Evolutionary conservation across 768 basidiomycete species (phyloP).

Genomic region (Grammothele lineata): DNA sequence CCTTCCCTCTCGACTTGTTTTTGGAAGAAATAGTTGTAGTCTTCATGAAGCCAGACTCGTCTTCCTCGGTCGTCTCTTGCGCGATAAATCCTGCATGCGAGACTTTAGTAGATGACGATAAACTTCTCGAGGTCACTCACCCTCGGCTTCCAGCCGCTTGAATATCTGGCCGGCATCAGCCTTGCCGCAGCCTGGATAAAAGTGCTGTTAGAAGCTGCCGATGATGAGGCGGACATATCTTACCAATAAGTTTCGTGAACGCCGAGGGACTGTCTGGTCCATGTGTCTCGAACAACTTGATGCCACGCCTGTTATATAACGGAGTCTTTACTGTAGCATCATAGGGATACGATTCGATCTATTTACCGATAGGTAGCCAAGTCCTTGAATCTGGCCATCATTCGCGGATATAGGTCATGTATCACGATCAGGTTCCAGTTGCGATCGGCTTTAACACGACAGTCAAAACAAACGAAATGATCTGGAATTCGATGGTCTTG

Average conservation of each 20-base stretch:
- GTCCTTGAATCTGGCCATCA: slow-evolving; percentile 63
- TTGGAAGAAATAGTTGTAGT: slow-evolving; percentile 36
- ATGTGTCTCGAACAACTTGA: slow-evolving; percentile 59
- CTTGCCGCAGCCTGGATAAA: slow-evolving; percentile 44
- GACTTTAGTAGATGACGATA: background rate
- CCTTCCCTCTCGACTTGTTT: slow-evolving; percentile 23
- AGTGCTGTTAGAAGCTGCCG: background rate
- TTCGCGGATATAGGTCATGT: slow-evolving; percentile 48
- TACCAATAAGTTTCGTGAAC: slow-evolving; percentile 63
- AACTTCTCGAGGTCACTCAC: no score
- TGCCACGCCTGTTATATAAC: slow-evolving; percentile 67
- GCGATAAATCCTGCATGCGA: slow-evolving; percentile 60
- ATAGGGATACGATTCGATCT: no score
- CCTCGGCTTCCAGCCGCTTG: slow-evolving; percentile 67
- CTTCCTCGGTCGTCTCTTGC: slow-evolving; percentile 42
- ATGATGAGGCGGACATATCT: slow-evolving; percentile 14
- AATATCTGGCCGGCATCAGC: slow-evolving; percentile 58
- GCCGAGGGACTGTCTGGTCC: slow-evolving; percentile 38
- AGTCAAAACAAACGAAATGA: slow-evolving; percentile 71
- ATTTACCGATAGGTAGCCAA: slow-evolving; percentile 68
- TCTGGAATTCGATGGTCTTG: slow-evolving; percentile 55
- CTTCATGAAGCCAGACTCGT: slow-evolving; percentile 47
- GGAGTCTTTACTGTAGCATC: no score
- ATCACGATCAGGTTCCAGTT: slow-evolving; percentile 69
- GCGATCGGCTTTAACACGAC: slow-evolving; percentile 60